These are phyloP conservation scores for Brassica hybrid DNA, from an alignment of 441 rosid genomes.

Conservation along the genomic window DNA sequence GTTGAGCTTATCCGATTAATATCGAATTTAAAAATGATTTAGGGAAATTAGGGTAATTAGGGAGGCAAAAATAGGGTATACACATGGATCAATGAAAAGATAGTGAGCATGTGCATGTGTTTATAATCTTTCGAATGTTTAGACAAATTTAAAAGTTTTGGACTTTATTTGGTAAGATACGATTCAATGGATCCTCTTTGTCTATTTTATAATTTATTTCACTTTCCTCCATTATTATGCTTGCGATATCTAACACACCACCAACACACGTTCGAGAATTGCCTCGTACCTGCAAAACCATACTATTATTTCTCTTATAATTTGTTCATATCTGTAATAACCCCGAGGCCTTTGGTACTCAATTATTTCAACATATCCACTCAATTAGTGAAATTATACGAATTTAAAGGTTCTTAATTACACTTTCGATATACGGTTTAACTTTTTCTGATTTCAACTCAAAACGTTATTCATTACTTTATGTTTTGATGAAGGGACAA, in stretches of 20 bases:
- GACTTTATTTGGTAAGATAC: constrained; percentile 29
- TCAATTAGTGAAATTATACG: not conserved
- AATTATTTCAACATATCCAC: constrained; percentile 15
- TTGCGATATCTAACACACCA: constrained; percentile 35
- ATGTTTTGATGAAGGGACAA: too few species aligned
- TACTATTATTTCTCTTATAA: constrained; percentile 4
- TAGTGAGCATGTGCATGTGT: constrained; percentile 41
- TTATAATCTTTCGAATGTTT: constrained; percentile 19
- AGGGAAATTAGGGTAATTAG: constrained; percentile 38
- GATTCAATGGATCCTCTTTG: constrained; percentile 34
- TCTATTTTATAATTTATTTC: constrained; percentile 16
- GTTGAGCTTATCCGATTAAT: constrained; percentile 38
- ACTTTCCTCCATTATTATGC: constrained; percentile 40
- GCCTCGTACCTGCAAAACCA: constrained; percentile 40
- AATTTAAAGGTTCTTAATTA: too few species aligned
- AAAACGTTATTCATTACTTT: too few species aligned
- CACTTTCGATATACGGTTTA: too few species aligned
- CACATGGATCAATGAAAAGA: constrained; percentile 44
- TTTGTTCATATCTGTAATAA: constrained; percentile 32
- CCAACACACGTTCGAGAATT: constrained; percentile 42
- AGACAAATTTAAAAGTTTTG: constrained; percentile 7
- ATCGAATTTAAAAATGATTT: constrained; percentile 10
- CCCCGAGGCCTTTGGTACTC: constrained; percentile 19
- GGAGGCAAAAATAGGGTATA: constrained; percentile 27
- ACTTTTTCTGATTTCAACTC: too few species aligned